Evolutionary conservation across 23 red algal genomes (phyloP).

Genomic region (Agarophyton chilense): DNA sequence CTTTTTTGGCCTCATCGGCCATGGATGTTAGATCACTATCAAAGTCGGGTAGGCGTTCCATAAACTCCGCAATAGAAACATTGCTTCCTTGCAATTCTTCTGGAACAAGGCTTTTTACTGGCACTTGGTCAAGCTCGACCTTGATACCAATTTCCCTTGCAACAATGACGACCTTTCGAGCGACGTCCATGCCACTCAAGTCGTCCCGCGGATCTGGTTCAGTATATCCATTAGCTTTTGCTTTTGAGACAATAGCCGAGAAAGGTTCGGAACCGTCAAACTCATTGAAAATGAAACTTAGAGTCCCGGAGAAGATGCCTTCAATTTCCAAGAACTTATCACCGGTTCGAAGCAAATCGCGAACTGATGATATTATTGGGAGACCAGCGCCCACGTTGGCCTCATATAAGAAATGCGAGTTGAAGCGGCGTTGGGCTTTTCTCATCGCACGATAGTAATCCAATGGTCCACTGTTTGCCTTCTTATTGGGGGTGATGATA

Average conservation of each 20-base stretch:
- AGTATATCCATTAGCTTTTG: conserved; percentile 91
- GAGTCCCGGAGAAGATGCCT: conserved; percentile 95
- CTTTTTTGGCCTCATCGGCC: conserved; percentile 76
- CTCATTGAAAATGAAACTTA: conserved; percentile 98
- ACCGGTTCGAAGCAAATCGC: conserved; percentile 93
- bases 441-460: conserved; percentile 75
- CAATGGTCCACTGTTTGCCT: conserved; percentile 84
- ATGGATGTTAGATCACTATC: conserved; percentile 73
- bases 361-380: conserved; percentile 92
- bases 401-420: conserved; percentile 98
- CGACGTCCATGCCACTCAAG: conserved; percentile 91
- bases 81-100: conserved; percentile 52
- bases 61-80: conserved; percentile 84
- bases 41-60: conserved; percentile 82
- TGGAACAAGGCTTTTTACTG: conserved; percentile 87
- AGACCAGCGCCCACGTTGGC: conserved; percentile 98
- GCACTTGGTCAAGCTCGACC: conserved; percentile 82
- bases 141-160: conserved; percentile 92
- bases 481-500: conserved; percentile 97
- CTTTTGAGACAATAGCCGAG: conserved; percentile 76
- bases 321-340: conserved; percentile 93
- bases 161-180: conserved; percentile 94
- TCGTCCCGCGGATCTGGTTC: conserved; percentile 99
- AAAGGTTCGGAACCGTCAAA: conserved; percentile 89
- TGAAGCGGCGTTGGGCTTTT: conserved; percentile 80